These are phyloP conservation scores for Ceratocystis variospora DNA, from an alignment of 2,329 filamentous ascomycete genomes.

Conservation along the genomic window DNA sequence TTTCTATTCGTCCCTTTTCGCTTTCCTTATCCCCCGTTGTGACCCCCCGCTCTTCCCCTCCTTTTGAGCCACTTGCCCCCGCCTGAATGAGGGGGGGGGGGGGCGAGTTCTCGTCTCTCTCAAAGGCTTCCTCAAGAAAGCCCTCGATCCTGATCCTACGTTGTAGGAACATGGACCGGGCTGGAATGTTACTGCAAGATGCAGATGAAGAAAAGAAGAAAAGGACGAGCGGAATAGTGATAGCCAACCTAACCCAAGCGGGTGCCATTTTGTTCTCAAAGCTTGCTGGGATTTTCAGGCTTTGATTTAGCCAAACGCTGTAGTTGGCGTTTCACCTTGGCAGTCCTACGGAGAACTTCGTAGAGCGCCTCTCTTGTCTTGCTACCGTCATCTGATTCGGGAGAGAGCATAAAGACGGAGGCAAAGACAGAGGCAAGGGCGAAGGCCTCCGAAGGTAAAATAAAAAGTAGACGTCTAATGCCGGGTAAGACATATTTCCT, in stretches of 20 bases:
- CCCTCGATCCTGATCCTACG: conserved; percentile 4
- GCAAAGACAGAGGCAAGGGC: no score
- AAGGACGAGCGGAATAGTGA: background rate
- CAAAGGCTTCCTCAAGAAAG: background rate
- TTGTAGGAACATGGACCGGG: background rate
- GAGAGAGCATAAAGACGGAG: background rate
- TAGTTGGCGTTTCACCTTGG: background rate
- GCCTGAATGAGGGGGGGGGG: background rate
- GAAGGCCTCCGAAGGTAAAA: no score
- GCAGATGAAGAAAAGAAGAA: background rate
- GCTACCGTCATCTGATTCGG: background rate
- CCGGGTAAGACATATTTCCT: background rate
- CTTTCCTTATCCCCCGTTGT: background rate
- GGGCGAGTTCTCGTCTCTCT: background rate
- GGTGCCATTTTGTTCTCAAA: background rate
- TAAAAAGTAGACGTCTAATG: no score
- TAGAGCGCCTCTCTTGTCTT: no score
- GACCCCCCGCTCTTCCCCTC: background rate
- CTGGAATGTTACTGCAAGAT: background rate
- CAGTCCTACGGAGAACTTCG: background rate
- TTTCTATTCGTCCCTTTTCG: background rate
- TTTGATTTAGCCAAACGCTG: background rate
- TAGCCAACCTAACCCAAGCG: background rate
- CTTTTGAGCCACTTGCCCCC: background rate
- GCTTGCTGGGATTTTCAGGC: background rate